phyloP scores from a whole-genome alignment of 2,329 filamentous ascomycete species.

The Fusarium abutilonis region DNA sequence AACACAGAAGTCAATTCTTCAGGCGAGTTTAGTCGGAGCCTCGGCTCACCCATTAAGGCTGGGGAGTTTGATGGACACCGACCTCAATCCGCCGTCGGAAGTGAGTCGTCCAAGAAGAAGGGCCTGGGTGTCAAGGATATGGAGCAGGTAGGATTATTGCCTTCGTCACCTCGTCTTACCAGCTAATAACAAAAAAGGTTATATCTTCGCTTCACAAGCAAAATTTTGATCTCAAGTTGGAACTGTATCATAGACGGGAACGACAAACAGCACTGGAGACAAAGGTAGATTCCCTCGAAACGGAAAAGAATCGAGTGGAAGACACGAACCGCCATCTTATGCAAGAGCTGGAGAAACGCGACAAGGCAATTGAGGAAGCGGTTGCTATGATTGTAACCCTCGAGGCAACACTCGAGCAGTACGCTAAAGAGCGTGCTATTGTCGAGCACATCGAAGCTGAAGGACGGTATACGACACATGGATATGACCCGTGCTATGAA shows the following conservation, averaged over 20 bases:
- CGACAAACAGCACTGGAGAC: conserved; percentile 69
- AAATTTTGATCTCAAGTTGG: conserved; percentile 80
- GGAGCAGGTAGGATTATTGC: conserved; percentile 65
- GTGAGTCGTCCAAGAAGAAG: conserved; percentile 58
- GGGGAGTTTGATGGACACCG: conserved; percentile 51
- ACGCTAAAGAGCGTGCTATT: conserved; percentile 64
- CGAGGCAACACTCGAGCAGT: conserved; percentile 67
- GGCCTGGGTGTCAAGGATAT: conserved; percentile 73
- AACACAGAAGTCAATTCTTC: conserved; percentile 54
- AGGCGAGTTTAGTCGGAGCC: conserved; percentile 51
- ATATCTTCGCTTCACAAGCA: conserved; percentile 76
- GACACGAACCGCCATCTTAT: conserved; percentile 68
- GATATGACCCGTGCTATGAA: conserved; percentile 45
- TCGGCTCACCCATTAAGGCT: conserved; percentile 53
- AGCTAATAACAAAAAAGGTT: conserved; percentile 56
- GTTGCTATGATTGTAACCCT: conserved; percentile 74
- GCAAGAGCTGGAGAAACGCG: conserved; percentile 71
- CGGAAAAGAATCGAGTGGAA: conserved; percentile 63
- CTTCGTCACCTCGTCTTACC: too few relatives aligned
- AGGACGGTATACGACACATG: conserved; percentile 49
- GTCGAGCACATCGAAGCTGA: conserved; percentile 61
- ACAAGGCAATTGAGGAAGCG: conserved; percentile 76
- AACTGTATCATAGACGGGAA: conserved; percentile 75
- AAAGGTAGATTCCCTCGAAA: conserved; percentile 64
- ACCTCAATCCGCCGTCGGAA: conserved; percentile 55